These are phyloP conservation scores for Erodium trifolium DNA, from an alignment of 441 rosid genomes.

Conservation along the genomic window DNA sequence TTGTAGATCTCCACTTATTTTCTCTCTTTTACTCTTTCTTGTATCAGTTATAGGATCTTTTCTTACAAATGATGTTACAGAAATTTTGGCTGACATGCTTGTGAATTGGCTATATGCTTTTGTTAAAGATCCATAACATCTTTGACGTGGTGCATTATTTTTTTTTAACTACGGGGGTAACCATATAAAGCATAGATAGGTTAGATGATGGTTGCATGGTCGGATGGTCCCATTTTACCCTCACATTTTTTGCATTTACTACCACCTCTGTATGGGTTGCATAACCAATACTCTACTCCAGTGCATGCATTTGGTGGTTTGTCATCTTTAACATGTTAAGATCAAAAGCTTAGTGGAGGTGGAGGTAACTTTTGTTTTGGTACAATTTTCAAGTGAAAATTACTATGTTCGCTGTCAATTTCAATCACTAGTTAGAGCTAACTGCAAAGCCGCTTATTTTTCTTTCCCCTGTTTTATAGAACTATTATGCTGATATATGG, in stretches of 20 bases:
- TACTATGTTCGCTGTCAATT: not conserved
- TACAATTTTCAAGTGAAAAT: not conserved
- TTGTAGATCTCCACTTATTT: not conserved
- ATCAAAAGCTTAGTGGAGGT: conserved; percentile 2
- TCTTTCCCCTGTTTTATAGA: not conserved
- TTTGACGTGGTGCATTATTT: not conserved
- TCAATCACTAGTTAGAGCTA: not conserved
- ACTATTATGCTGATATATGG: not conserved
- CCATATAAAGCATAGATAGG: not conserved
- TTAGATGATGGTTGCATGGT: not conserved
- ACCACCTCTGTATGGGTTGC: not conserved
- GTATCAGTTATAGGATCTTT: not conserved
- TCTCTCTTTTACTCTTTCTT: not conserved
- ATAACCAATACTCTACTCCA: not conserved
- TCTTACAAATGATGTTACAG: not conserved
- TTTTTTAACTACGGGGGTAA: not conserved
- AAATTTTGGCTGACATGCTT: not conserved
- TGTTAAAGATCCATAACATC: not conserved
- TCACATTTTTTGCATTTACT: not conserved
- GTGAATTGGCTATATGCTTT: not conserved
- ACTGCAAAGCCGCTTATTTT: not conserved
- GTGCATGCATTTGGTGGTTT: not conserved
- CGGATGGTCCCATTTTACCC: not conserved
- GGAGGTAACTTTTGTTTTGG: not conserved
- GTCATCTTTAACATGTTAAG: not conserved